Percentiles rank a stretch among this genome's conserved stretches.
Conservation (phyloP, 2,329 filamentous ascomycete species). For the Fusarium redolens region DNA sequence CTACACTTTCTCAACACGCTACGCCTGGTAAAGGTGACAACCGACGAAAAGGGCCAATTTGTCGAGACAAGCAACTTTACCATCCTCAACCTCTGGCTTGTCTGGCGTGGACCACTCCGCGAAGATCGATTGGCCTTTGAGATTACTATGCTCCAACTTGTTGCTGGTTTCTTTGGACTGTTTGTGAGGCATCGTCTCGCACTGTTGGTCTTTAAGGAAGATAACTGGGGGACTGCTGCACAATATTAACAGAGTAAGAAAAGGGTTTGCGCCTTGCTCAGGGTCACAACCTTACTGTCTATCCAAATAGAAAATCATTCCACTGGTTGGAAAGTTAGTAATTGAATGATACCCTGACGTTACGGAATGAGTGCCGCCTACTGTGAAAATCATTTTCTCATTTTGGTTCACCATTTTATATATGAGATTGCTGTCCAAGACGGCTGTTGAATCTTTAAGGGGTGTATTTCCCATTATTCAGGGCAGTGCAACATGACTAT, state of each 20-base stretch:
- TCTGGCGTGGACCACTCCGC: conserved; percentile 91
- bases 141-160: conserved; percentile 81
- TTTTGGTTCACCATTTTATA: neutral
- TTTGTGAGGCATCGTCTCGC: conserved; percentile 89
- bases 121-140: conserved; percentile 87
- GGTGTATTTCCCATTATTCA: conserved; percentile 29
- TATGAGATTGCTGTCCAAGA: neutral
- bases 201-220: conserved; percentile 87
- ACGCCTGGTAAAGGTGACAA: conserved; percentile 74
- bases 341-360: conserved; percentile 25
- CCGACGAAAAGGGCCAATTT: conserved; percentile 76
- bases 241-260: conserved; percentile 31
- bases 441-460: conserved; percentile 13
- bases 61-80: conserved; percentile 90
- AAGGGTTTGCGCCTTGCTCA: neutral
- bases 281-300: neutral
- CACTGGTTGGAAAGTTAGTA: conserved; percentile 1
- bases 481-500: conserved; percentile 28
- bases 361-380: too few species aligned
- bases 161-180: conserved; percentile 82
- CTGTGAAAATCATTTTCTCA: neutral
- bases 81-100: conserved; percentile 93
- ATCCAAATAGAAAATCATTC: neutral
- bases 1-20: conserved; percentile 77
- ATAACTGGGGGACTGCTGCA: conserved; percentile 73